Evolutionary conservation across 1,284 basidiomycete species (phyloP), one percentile per base, ranked within the genome.

Genomic region (Cryptococcus floricola): DNA sequence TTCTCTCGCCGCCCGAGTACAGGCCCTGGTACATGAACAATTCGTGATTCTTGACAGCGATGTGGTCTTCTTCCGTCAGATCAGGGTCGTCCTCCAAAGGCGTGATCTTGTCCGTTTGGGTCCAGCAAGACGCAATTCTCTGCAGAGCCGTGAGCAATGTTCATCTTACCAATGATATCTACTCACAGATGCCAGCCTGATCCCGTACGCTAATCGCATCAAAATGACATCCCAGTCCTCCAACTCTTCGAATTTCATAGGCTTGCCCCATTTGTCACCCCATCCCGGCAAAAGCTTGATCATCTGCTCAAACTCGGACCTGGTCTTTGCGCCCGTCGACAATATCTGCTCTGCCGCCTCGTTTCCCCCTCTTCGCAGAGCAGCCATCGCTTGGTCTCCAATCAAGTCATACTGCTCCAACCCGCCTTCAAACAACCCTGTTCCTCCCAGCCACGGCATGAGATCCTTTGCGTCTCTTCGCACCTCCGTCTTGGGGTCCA

Each of bases 1-100:
- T 87, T n/a, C 88, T 82, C 70, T 93, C 91, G 0, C 86, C 83
- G 9, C 90, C 91, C 85, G 87, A 89, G 88, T 88, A 93, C 13
- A 92, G 68, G 0, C 90, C 90, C 71, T 92, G 88, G 25, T 50
- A 50, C 53, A 31, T 31, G 14, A n/a, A 14, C 38, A 18, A 13
- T 19, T 18, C 19, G 34, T 27, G 10, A 19, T 37, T n/a, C 13
- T 18, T 19, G 19, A 39, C 14, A 23, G 48, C 34, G 18, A 37
- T 38, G 10, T 63, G 41, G 28, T 74, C 72, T 13, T 68, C 65
- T 5, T 48, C 54, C 5, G 59, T 59, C 39, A 69, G 48, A 37
- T 64, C 57, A n/a, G 43, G 53, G 18, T 59, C 57, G 4, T 57
- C 54, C 1, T 56, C 60, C 1, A 70, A 25, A 1, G 66, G 46